A percentile compares a stretch with the other conserved stretches of the same genome.
phyloP scores from a whole-genome alignment of 441 rosid genomes.

The Geranium incanum region DNA sequence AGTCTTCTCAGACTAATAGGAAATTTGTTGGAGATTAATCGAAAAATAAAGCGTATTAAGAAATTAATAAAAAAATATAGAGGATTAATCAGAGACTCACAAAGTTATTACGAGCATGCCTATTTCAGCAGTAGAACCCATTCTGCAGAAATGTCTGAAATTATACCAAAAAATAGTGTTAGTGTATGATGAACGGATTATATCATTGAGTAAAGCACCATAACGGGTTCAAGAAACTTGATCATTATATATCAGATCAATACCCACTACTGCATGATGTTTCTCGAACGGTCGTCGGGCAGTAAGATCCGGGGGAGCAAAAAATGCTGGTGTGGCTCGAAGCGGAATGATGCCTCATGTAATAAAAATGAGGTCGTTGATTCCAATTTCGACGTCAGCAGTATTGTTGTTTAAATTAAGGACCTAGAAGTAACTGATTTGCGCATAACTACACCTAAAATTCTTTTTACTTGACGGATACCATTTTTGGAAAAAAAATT shows the following conservation, averaged over 20 bases:
- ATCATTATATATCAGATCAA: conserved; percentile 15
- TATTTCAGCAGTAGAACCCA: conserved; percentile 72
- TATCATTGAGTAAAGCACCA: conserved; percentile 12
- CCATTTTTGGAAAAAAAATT: too few species aligned
- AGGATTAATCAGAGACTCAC: neutral
- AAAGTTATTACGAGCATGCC: conserved; percentile 33
- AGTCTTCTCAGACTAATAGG: too few species aligned
- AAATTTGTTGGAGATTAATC: too few species aligned
- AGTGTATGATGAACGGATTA: conserved; percentile 15
- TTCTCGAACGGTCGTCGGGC: conserved; percentile 55
- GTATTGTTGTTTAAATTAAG: too few species aligned
- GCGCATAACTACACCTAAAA: too few species aligned
- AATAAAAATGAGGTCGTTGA: too few species aligned
- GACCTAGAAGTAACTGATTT: too few species aligned
- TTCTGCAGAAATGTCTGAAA: conserved; percentile 79
- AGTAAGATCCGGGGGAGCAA: conserved; percentile 77
- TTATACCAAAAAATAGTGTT: conserved; percentile 23
- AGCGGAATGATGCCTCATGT: too few species aligned
- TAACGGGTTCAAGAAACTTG: conserved; percentile 5
- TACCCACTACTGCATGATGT: conserved; percentile 75
- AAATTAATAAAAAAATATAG: too few species aligned
- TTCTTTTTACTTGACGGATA: too few species aligned
- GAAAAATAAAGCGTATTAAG: too few species aligned
- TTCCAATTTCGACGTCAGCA: too few species aligned
- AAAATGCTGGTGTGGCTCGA: conserved; percentile 64